Percentiles rank a stretch among this genome's conserved stretches.
Evolutionary conservation across 495 filamentous ascomycete species (phyloP).

Genomic region (Saxispiralis lemnorum): DNA sequence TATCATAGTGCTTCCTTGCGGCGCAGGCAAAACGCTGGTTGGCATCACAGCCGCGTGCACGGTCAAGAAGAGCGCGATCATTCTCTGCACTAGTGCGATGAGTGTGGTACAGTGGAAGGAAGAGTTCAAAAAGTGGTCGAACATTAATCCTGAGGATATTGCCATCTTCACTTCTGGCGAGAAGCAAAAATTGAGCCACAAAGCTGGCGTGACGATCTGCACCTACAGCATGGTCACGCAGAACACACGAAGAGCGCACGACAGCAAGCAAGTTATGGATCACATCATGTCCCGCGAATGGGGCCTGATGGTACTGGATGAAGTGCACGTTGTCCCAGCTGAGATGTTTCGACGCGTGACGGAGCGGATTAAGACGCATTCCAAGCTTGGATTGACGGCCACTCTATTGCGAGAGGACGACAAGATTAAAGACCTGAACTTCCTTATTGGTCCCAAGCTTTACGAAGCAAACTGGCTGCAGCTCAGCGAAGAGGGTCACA

Average conservation of each 20-base stretch:
- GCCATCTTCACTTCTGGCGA: conserved; percentile 88
- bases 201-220: conserved; percentile 87
- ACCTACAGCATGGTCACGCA: conserved; percentile 98
- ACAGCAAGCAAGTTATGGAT: conserved; percentile 95
- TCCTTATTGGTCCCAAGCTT: conserved; percentile 90
- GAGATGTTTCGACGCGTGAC: conserved; percentile 90
- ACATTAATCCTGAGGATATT: conserved; percentile 83
- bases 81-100: conserved; percentile 94
- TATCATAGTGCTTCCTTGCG: conserved; percentile 93
- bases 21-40: conserved; percentile 91
- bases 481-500: conserved; percentile 87
- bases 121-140: conserved; percentile 95
- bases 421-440: conserved; percentile 94
- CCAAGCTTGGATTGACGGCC: conserved; percentile 90
- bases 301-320: conserved; percentile 94
- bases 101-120: conserved; percentile 93
- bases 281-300: conserved; percentile 84
- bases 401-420: conserved; percentile 92
- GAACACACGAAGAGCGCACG: conserved; percentile 67
- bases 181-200: conserved; percentile 75
- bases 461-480: conserved; percentile 99
- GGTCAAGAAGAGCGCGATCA: conserved; percentile 87
- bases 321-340: conserved; percentile 95
- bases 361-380: conserved; percentile 76
- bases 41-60: conserved; percentile 95